Base-by-base conservation (phyloP, 2,329 filamentous ascomycete species). In the Microthyrium microscopicum region DNA sequence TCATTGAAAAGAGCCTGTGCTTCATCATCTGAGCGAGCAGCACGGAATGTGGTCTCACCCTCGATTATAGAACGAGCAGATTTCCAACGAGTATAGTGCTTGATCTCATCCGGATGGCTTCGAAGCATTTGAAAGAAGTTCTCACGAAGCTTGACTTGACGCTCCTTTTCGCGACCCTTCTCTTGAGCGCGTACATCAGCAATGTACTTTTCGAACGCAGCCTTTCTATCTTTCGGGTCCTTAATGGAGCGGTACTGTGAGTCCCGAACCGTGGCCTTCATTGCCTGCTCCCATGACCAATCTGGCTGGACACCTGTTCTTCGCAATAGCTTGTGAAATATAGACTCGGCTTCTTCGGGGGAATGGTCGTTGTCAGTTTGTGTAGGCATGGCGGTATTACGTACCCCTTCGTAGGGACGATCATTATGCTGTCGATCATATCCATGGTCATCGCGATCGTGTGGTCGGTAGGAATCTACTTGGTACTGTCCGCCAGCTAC, bases 81-180 rank as follows among this genome's bases (percentile, higher is more conserved):
- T 67, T 84, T 92, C 89, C 89, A 98, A 40, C 84, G 78, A 26
- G 87, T 94, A 55, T 91, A 94, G 54, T 94, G 74, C 55, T 85
- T 89, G 56, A 98, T 95, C 56, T 98, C 35, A 9, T 29, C 89
- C 40, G 85, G 84, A 54, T 98, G 87, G 43, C 84, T 85, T 57
- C 78, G 83, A 44, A 98, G 69, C 89, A 98, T 98, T 35, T 77
- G 85, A 44, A 79, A 78, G 56, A 98, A 98, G 63, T 95, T 89
- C 55, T 80, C 69, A 48, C 84, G 81, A 49, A 95, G 68, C 62
- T 94, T 95, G 46, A 81, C 68, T 54, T 92, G 68, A 51, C 89
- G 77, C 58, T 95, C 87, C 57, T 92, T 87, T 50, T 85, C 85
- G 45, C 80, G 79, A 55, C 91, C 83, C 62, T 91, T 89, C 60